Base-by-base conservation (phyloP, 495 filamentous ascomycete genomes). In the Usnea hakonensis region DNA sequence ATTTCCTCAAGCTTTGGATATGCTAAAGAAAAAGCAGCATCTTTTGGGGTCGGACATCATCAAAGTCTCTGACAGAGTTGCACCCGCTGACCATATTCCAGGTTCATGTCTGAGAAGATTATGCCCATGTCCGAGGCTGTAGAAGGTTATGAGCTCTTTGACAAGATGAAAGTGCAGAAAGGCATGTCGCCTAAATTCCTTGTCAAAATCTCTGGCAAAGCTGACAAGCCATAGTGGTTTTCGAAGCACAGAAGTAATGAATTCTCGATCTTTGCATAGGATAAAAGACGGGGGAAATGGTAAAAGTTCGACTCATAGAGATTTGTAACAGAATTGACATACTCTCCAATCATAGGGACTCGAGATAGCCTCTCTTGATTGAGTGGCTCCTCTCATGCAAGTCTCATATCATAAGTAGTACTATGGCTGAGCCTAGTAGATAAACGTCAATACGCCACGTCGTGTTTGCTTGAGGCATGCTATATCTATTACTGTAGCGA, bases 141-240 rank as follows among this genome's bases (percentile, higher is more conserved):
- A 17, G 88, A 92, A 71, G 94, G 87, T 11, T 97, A 96, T 75
- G 88, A 95, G 44, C 72, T 97, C 26, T 97, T 96, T 76, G 89
- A 97, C 68, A 84, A 86, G 64, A 91, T 93, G 90, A 86, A 94
- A 76, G 90, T 85, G 59, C 91, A 96, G 68, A 98, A 98, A 80
- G 67, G 87, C 90, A 55, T 40, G 43, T 19, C 30, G 26, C 28
- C 36, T 26, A 48, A 21, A 44, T 43, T 21, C 7, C 57, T 3
- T 5, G 19, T 23, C 10, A 19, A n/a, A 5, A n/a, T n/a, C n/a
- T 9, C 13, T n/a, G 36, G 5, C 19, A 40, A 14, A 11, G 35
- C 60, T 66, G 14, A 66, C 55, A 62, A 19, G 48, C 28, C 13
- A 19, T 53, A 69, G 79, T 82, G 35, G 75, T 87, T 7, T 87